Conservation (phyloP, 306 rosid species). For the Luffa acutangula region DNA sequence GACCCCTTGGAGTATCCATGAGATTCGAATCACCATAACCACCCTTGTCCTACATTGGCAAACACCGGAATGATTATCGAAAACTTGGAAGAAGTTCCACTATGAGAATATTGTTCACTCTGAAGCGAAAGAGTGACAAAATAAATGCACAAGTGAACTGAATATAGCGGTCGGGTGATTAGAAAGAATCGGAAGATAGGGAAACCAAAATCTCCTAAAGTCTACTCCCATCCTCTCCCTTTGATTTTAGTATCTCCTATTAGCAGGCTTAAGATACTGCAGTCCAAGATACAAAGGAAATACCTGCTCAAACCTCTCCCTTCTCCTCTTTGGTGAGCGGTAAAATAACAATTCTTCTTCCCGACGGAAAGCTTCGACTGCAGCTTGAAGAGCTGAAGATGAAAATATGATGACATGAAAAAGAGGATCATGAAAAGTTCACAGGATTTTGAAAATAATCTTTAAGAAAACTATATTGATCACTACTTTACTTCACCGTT, state of each 20-base stretch:
- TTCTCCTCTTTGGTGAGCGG: constrained; percentile 71
- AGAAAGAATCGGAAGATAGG: background rate
- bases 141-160: background rate
- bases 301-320: constrained; percentile 88
- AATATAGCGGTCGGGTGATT: background rate
- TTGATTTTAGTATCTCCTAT: background rate
- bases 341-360: constrained; percentile 75
- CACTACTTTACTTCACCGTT: background rate
- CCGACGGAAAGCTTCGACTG: constrained; percentile 81
- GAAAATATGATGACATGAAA: constrained; percentile 10
- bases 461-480: background rate
- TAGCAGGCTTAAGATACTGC: background rate
- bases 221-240: background rate
- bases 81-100: background rate
- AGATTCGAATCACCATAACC: constrained; percentile 54
- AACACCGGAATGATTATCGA: background rate
- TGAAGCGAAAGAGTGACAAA: background rate
- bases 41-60: constrained; percentile 58
- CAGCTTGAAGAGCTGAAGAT: constrained; percentile 77
- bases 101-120: background rate
- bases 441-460: background rate
- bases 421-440: background rate
- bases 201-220: background rate
- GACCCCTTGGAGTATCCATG: constrained; percentile 57
- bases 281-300: constrained; percentile 13